Base-by-base conservation (phyloP, 73 alveolate species). In the Durusdinium trenchii region DNA sequence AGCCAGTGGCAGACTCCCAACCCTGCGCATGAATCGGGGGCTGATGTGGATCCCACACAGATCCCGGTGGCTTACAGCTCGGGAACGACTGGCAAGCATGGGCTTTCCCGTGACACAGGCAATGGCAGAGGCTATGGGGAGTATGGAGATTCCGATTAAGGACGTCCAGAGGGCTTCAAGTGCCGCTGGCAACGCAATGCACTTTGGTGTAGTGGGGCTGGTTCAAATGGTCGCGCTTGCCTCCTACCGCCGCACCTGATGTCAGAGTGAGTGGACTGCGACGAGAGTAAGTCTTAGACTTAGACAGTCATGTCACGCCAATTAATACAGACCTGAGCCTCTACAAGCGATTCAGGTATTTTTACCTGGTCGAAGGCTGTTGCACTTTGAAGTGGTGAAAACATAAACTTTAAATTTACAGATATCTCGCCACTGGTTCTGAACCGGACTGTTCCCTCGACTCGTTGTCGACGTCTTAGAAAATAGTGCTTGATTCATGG, bases 61-160 rank as follows among this genome's bases (percentile, higher is more conserved):
- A 36, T 3, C 6, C 52, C 84, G 84, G 10, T 71, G 51, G 48
- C 51, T 71, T 36, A 71, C 84, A 6, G 84, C 36, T 6, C 2
- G 40, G 20, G 94, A 84, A 38, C 26, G n/a, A 54, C 61, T 84
- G 51, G 51, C 57, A 3, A 6, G 5, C 30, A 20, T 84, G 78
- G 94, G 94, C 14, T 84, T 51, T 52, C 94, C 94, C n/a, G 78
- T 84, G 38, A 61, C 3, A 32, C 54, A n/a, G 36, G 36, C 7
- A 9, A 52, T 52, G 4, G 94, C 94, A 18, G 12, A 50, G 18
- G 20, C 54, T 52, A 84, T 84, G 94, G 94, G 94, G 2, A 32
- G 38, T 23, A 51, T 52, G 2, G 78, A 9, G 36, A 0, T 84
- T 0, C 78, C 94, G 35, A 14, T 84, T 57, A 30, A 23, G 32